phyloP scores from a whole-genome alignment of 2,329 filamentous ascomycete genomes.

The Fusarium begoniae region DNA sequence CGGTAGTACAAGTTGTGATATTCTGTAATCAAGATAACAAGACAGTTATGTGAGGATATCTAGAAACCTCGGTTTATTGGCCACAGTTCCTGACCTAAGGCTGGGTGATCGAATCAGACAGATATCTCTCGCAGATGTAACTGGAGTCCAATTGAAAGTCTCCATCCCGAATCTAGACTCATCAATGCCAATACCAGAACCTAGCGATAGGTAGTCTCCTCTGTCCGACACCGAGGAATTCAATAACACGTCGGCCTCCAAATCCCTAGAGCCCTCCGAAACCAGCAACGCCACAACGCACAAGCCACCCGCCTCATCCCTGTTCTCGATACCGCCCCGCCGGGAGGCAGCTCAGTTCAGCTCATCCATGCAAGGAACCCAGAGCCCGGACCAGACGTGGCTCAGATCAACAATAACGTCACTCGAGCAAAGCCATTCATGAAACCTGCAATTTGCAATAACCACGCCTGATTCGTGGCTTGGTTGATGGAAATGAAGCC shows the following conservation, averaged over 20 bases:
- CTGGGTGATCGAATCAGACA: not conserved
- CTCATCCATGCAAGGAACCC: constrained; percentile 25
- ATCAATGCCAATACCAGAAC: not conserved
- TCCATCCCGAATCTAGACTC: not conserved
- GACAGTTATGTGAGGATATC: not conserved
- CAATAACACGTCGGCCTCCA: constrained; percentile 1
- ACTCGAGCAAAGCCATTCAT: constrained; percentile 24
- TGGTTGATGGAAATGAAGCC: not conserved
- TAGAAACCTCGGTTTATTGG: not conserved
- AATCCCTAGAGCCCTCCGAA: not conserved
- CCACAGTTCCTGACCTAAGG: not conserved
- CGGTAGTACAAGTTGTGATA: not conserved
- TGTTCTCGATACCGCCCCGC: constrained; percentile 20
- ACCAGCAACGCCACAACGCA: constrained; percentile 22
- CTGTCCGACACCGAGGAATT: not conserved
- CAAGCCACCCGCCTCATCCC: constrained; percentile 16
- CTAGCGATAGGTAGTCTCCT: not conserved
- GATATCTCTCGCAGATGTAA: not conserved
- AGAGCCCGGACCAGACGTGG: constrained; percentile 19
- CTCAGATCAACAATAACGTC: constrained; percentile 32
- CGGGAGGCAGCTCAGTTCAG: constrained; percentile 26
- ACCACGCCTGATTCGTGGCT: constrained; percentile 9
- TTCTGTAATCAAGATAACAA: not conserved
- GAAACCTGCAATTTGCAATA: constrained; percentile 23
- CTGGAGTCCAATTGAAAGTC: not conserved